Conservation (phyloP, 306 rosid genomes). For the Datisca glomerata region DNA sequence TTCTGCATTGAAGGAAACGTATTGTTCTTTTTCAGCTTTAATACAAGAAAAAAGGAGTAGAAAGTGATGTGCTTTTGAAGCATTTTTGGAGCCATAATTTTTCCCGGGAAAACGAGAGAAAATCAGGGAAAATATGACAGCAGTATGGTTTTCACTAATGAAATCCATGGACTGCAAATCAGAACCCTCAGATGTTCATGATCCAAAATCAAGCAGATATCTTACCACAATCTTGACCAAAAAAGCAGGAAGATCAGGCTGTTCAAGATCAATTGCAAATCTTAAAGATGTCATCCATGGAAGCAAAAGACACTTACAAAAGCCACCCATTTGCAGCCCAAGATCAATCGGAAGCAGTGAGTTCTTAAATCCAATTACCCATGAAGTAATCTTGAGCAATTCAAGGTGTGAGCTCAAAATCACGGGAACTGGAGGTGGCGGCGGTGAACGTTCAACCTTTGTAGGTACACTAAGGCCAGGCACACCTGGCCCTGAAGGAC, state of each 20-base stretch:
- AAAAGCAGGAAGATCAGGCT: constrained; percentile 63
- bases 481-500: constrained; percentile 80
- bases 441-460: constrained; percentile 34
- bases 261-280: constrained; percentile 87
- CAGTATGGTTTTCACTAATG: constrained; percentile 77
- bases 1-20: too few relatives aligned
- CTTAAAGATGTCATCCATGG: constrained; percentile 93
- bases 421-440: constrained; percentile 48
- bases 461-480: constrained; percentile 73
- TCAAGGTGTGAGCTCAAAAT: constrained; percentile 86
- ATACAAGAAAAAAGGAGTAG: too few relatives aligned
- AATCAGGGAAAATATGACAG: constrained; percentile 40
- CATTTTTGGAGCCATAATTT: constrained; percentile 9
- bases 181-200: constrained; percentile 80
- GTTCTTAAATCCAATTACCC: constrained; percentile 80
- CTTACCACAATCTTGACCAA: constrained; percentile 60
- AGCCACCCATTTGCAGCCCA: constrained; percentile 81
- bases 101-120: neutral
- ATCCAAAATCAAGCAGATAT: constrained; percentile 62
- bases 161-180: constrained; percentile 81
- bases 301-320: constrained; percentile 67
- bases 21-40: too few relatives aligned
- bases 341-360: constrained; percentile 92
- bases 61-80: constrained; percentile 19
- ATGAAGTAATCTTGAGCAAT: constrained; percentile 76